Conservation (phyloP, 169 alveolate species). For the Cryptosporidium meleagridis region DNA sequence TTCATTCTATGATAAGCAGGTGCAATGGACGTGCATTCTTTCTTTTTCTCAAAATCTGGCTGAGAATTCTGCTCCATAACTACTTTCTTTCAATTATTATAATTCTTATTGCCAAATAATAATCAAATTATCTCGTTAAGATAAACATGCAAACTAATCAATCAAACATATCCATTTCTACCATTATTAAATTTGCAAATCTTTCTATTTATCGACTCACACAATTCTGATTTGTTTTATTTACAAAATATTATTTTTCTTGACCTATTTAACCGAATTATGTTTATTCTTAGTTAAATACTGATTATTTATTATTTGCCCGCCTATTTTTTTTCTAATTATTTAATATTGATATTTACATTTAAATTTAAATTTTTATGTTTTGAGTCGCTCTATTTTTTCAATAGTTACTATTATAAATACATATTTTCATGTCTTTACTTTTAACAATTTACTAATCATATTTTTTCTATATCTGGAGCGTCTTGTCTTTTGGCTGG, state of each 20-base stretch:
- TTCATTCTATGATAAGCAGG: slow-evolving; percentile 53
- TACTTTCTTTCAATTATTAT: background rate
- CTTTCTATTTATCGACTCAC: background rate
- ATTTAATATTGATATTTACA: no score
- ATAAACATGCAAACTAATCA: background rate
- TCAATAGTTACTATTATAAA: no score
- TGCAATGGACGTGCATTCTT: background rate
- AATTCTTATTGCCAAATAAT: background rate
- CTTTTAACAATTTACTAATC: background rate
- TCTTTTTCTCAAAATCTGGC: background rate
- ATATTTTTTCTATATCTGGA: background rate
- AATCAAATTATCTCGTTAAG: no score
- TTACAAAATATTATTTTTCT: no score
- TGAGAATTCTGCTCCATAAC: background rate
- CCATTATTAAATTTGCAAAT: no score
- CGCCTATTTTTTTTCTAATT: background rate
- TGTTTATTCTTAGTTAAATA: background rate
- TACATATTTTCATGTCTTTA: background rate
- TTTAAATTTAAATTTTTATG: no score
- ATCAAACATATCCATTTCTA: no score
- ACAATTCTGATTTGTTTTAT: background rate
- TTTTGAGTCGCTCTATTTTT: background rate
- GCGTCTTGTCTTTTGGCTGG: slow-evolving; percentile 18
- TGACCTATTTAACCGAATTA: background rate
- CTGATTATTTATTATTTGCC: background rate